Evolutionary conservation across 148 eudicot genomes (phyloP).

Genomic region (Mesembryanthemum crystallinum): DNA sequence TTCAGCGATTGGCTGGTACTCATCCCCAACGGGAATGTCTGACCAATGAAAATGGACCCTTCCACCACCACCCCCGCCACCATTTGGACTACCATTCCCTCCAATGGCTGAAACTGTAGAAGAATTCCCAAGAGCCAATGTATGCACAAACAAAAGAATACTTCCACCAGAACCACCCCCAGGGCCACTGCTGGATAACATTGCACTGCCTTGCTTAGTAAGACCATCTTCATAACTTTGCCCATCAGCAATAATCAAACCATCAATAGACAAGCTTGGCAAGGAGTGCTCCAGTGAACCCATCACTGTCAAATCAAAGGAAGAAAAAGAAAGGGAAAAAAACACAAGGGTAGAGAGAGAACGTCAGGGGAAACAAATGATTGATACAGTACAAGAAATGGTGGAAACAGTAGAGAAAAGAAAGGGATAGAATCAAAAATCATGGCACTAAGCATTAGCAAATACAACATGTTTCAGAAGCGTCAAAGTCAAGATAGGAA

Average conservation of each 20-base stretch:
- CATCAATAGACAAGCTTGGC: slow-evolving; percentile 56
- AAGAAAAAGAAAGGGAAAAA: slow-evolving; percentile 5
- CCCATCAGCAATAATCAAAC: slow-evolving; percentile 80
- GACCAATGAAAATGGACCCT: slow-evolving; percentile 96
- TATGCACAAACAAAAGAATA: slow-evolving; percentile 76
- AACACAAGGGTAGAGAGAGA: background rate
- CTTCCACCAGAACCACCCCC: slow-evolving; percentile 99
- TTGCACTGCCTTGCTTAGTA: slow-evolving; percentile 25
- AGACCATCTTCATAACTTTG: slow-evolving; percentile 62
- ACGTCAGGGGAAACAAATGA: background rate
- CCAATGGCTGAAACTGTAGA: slow-evolving; percentile 73
- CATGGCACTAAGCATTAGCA: background rate
- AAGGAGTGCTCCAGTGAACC: slow-evolving; percentile 86
- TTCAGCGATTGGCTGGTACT: slow-evolving; percentile 69
- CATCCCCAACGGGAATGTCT: slow-evolving; percentile 72
- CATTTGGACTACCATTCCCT: slow-evolving; percentile 79
- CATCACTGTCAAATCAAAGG: slow-evolving; percentile 61
- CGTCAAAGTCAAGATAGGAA: too few species aligned
- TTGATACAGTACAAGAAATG: background rate
- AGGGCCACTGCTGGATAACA: slow-evolving; percentile 42
- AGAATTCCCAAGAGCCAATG: slow-evolving; percentile 52
- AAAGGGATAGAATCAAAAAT: background rate
- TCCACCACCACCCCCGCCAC: slow-evolving; percentile 92
- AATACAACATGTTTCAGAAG: background rate
- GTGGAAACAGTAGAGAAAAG: background rate